A percentile compares a stretch with the other conserved stretches of the same genome.
phyloP scores from a whole-genome alignment of 2,329 filamentous ascomycete species.

The Claviceps humidiphila region DNA sequence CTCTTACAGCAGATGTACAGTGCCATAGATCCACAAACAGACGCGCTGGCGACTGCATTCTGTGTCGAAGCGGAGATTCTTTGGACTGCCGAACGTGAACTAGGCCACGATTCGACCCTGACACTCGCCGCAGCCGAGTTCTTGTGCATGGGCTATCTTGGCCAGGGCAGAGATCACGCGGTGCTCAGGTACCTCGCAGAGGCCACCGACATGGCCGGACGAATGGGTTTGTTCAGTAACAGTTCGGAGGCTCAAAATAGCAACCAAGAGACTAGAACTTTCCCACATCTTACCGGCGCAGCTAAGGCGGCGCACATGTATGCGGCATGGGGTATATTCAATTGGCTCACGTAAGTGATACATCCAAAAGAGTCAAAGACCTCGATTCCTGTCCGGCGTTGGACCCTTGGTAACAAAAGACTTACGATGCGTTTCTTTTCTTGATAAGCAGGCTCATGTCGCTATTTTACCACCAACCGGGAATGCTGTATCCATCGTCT shows the following conservation, averaged over 20 bases:
- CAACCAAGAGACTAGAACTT: not conserved
- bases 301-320: constrained; percentile 5
- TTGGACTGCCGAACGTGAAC: constrained; percentile 11
- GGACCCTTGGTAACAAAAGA: too few species aligned
- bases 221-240: constrained; percentile 13
- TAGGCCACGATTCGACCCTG: constrained; percentile 11
- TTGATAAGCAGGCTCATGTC: constrained; percentile 14
- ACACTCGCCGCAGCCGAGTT: constrained; percentile 18
- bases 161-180: constrained; percentile 17
- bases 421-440: not conserved
- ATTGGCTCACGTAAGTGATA: constrained; percentile 18
- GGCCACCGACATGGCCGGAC: constrained; percentile 15
- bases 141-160: constrained; percentile 18
- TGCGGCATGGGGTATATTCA: constrained; percentile 16
- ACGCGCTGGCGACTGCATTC: constrained; percentile 11
- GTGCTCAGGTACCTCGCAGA: constrained; percentile 15
- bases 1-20: constrained; percentile 21
- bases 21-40: constrained; percentile 15
- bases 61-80: constrained; percentile 14
- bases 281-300: constrained; percentile 9
- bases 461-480: constrained; percentile 21
- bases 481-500: constrained; percentile 9
- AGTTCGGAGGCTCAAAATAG: not conserved
- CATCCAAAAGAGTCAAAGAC: not conserved
- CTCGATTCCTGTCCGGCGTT: not conserved